A percentile compares a stretch with the other conserved stretches of the same genome.
Conservation (phyloP, 1,284 basidiomycete genomes). For the Ustilago crameri region DNA sequence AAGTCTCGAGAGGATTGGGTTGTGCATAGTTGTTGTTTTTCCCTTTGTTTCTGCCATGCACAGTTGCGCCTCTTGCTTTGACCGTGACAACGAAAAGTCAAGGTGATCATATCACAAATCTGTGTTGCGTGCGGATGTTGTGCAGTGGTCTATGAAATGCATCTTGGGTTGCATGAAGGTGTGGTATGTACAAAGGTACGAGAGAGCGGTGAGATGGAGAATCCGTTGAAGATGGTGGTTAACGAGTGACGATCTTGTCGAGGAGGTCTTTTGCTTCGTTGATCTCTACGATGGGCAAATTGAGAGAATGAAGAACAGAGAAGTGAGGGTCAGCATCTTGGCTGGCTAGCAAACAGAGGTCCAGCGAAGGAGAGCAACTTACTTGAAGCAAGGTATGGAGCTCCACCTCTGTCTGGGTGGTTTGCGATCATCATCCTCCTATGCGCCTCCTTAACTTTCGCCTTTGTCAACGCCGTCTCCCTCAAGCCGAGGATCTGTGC, state of each 20-base stretch:
- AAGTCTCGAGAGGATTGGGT: no score
- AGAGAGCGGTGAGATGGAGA: conserved; percentile 4
- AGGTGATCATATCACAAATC: no score
- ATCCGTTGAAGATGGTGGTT: background rate
- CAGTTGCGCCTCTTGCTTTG: background rate
- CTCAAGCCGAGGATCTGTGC: conserved; percentile 85
- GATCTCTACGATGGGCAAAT: conserved; percentile 50
- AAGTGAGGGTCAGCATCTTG: background rate
- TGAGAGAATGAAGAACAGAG: background rate
- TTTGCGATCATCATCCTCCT: conserved; percentile 73
- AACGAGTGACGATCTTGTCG: conserved; percentile 60
- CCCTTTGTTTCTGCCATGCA: background rate
- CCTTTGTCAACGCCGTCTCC: conserved; percentile 64
- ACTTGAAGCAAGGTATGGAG: conserved; percentile 93
- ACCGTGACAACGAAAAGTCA: no score
- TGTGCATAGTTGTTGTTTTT: background rate
- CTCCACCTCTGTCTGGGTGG: conserved; percentile 94
- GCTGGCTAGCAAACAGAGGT: no score
- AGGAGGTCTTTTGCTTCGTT: conserved; percentile 67
- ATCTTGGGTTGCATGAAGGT: conserved; percentile 5
- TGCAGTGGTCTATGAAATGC: conserved; percentile 1
- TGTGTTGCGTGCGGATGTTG: background rate
- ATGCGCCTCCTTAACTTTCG: conserved; percentile 67
- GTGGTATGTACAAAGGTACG: conserved; percentile 5
- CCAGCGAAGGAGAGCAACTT: conserved; percentile 18